Evolutionary conservation across 352 stramenopile genomes (phyloP).

Genomic region (Globisporangium cylindrosporum): DNA sequence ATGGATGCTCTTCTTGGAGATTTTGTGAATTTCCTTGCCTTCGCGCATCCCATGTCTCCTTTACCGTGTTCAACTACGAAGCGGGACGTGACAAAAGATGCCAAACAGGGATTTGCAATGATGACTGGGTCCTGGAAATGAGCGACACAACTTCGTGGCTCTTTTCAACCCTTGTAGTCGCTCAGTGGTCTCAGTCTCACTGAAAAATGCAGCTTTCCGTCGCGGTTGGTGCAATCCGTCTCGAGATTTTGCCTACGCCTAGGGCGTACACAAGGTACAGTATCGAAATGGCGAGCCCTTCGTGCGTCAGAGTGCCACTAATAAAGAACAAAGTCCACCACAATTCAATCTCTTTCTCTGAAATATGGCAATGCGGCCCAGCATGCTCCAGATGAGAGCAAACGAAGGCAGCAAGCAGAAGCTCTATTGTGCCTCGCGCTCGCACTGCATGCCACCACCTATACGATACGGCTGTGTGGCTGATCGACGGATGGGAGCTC

Average conservation of each 20-base stretch:
- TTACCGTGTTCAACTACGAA: conserved; percentile 1
- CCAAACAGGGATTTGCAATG: background rate
- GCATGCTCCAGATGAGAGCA: background rate
- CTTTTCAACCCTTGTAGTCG: background rate
- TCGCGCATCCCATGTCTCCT: background rate
- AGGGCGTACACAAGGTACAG: background rate
- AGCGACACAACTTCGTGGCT: background rate
- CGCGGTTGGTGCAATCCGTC: background rate
- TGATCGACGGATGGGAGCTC: no score
- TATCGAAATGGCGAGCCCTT: no score
- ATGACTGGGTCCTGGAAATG: background rate
- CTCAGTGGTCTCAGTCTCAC: background rate
- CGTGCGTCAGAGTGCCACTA: background rate
- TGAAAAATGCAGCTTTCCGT: background rate
- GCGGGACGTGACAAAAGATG: background rate
- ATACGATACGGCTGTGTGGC: no score
- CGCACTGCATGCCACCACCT: no score
- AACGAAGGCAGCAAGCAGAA: no score
- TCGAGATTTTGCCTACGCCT: background rate
- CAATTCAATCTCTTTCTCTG: background rate
- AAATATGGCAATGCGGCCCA: no score
- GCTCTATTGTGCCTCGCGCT: no score
- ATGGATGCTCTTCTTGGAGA: background rate
- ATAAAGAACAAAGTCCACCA: background rate
- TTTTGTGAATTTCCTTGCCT: background rate